These are phyloP conservation scores for Didymella pomorum DNA, from an alignment of 2,329 filamentous ascomycete species.

Conservation along the genomic window DNA sequence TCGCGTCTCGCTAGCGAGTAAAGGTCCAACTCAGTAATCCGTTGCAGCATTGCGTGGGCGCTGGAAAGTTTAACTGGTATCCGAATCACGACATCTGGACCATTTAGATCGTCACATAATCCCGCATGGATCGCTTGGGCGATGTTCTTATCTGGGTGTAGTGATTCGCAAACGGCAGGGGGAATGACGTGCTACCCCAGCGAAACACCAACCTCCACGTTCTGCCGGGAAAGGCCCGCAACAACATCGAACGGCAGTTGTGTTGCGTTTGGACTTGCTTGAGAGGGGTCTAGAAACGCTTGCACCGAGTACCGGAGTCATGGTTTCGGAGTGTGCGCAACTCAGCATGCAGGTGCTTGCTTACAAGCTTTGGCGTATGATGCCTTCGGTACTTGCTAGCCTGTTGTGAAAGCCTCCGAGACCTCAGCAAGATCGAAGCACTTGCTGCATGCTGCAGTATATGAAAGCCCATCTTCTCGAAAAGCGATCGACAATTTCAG, in stretches of 20 bases:
- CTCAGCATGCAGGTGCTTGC: background rate
- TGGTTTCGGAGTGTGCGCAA: background rate
- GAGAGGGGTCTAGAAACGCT: background rate
- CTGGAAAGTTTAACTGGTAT: background rate
- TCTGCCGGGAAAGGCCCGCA: slow-evolving; percentile 10
- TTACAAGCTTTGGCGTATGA: background rate
- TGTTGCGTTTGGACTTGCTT: background rate
- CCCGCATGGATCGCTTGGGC: slow-evolving; percentile 2
- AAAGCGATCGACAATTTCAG: background rate
- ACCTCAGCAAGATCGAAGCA: background rate
- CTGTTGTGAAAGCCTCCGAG: slow-evolving; percentile 5
- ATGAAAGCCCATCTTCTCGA: slow-evolving; percentile 7
- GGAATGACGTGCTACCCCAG: slow-evolving; percentile 40
- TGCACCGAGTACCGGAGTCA: slow-evolving; percentile 8
- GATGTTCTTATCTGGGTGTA: slow-evolving; percentile 8
- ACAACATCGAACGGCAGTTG: background rate
- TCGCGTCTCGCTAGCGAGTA: background rate
- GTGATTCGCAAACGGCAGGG: slow-evolving; percentile 28
- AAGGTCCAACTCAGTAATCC: background rate
- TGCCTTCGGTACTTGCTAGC: slow-evolving; percentile 13
- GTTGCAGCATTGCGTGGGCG: slow-evolving; percentile 1
- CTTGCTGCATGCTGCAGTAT: background rate
- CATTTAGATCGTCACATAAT: background rate
- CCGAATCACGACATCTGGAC: slow-evolving; percentile 23
- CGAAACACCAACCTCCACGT: slow-evolving; percentile 18